phyloP scores from a whole-genome alignment of 768 basidiomycete species.

The Sporobolomyces pararoseus region DNA sequence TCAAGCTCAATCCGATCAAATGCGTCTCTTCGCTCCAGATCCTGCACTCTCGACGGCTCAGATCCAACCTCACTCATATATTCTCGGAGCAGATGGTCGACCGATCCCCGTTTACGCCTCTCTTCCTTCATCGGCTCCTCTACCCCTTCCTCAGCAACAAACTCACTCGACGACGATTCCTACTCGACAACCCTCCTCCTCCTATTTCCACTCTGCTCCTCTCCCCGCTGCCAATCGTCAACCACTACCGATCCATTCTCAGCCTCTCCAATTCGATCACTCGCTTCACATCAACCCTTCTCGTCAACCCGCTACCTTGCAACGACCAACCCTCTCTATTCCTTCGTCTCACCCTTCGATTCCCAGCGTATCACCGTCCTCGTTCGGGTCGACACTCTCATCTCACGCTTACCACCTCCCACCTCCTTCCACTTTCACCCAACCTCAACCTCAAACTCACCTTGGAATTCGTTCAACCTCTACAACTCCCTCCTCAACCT shows the following conservation, averaged over 20 bases:
- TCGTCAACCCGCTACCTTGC: neutral
- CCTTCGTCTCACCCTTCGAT: neutral
- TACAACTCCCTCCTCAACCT: neutral
- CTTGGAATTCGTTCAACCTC: neutral
- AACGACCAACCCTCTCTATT: neutral
- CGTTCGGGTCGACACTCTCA: too few species aligned
- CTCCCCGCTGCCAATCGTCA: neutral
- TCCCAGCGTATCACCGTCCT: neutral
- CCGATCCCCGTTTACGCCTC: conserved; percentile 34
- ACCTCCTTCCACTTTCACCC: neutral
- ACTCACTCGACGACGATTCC: neutral
- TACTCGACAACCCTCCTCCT: neutral
- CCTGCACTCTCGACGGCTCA: neutral
- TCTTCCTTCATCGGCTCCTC: neutral
- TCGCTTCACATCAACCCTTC: neutral
- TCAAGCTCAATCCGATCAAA: neutral
- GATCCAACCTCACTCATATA: conserved; percentile 29
- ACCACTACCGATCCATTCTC: conserved; percentile 12
- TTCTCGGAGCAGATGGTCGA: conserved; percentile 20
- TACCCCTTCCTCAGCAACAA: neutral
- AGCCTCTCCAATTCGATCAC: conserved; percentile 29
- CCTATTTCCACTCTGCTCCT: too few species aligned
- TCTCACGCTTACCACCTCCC: neutral
- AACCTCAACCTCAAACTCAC: neutral
- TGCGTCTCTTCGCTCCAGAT: neutral